These are phyloP conservation scores for Trichoderma cornu-damae DNA, from an alignment of 2,329 filamentous ascomycete species.

Conservation along the genomic window DNA sequence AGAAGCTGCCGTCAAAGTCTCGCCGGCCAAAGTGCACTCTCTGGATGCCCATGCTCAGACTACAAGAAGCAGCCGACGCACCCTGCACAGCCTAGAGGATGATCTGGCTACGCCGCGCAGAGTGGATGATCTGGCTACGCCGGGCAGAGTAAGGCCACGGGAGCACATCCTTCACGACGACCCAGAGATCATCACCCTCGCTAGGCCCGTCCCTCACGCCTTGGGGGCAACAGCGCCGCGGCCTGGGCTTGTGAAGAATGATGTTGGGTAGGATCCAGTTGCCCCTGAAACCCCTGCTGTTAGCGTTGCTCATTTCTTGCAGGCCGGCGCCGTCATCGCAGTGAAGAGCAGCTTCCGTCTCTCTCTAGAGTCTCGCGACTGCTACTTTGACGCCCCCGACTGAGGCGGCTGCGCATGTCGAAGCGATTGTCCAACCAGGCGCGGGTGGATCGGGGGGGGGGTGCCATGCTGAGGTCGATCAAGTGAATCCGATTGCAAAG, in stretches of 20 bases:
- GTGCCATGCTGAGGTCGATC: neutral
- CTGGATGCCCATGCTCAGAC: neutral
- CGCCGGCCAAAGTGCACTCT: neutral
- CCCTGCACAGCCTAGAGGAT: slow-evolving; percentile 16
- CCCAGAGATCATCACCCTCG: neutral
- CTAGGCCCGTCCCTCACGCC: slow-evolving; percentile 7
- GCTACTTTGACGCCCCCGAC: neutral
- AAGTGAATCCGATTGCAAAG: neutral
- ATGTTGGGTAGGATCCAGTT: slow-evolving; percentile 6
- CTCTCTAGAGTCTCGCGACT: slow-evolving; percentile 13
- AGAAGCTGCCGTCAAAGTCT: neutral
- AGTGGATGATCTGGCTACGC: slow-evolving; percentile 5
- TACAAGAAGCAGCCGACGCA: neutral
- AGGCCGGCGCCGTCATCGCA: slow-evolving; percentile 5
- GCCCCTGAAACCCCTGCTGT: neutral
- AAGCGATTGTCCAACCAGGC: neutral
- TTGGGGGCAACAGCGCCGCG: slow-evolving; percentile 3
- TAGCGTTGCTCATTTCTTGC: slow-evolving; percentile 11
- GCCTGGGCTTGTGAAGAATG: neutral
- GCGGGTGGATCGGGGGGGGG: neutral
- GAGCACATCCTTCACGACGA: slow-evolving; percentile 19
- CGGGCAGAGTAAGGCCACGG: neutral
- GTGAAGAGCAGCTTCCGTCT: slow-evolving; percentile 4
- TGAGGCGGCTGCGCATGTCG: slow-evolving; percentile 10
- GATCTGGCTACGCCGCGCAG: slow-evolving; percentile 7